Evolutionary conservation across 768 basidiomycete genomes (phyloP), one percentile per base, ranked within the genome.

Genomic region (Lentinula sp.): DNA sequence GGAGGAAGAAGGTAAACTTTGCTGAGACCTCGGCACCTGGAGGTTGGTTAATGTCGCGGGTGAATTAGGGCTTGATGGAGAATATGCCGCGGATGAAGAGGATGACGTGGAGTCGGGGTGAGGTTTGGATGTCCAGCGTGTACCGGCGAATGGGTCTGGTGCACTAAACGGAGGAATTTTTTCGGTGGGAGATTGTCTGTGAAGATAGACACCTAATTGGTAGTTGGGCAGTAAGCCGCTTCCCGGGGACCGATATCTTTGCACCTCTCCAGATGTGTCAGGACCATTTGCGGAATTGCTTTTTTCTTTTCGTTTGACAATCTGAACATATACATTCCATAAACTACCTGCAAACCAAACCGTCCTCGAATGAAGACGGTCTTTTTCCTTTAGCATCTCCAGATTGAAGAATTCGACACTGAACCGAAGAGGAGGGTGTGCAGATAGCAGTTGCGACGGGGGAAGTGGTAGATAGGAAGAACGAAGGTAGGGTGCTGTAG

Each of bases 371-470:
- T 95, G 86, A 55, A 91, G 72, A 15, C 93, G 80, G 55, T 85
- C 84, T 74, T 95, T 96, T 74, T 96, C 94, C 61, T 86, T 88
- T 42, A 97, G 78, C 37, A 78, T 74, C 62, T 90, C 87, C 18
- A 93, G 80, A 67, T 89, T 88, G 88, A 91, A 95, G 69, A 96
- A 96, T 72, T 96, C 94, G 56, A 93, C 91, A 8, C 84, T 84
- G 69, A 96, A 93, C 21, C 94, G 83, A 73, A 80, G 90, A 0
- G 95, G 95, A 49, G 89, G 86, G 67, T 85, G 84, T n/a, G 82
- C 77, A 0, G 87, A 81, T 87, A 88, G 92, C 18, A 37, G 53
- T 37, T 55, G 37, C 15, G 35, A 11, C 10, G 37, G 53, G 37
- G 35, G 37, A 5, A 55, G n/a, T 10, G 21, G 11, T 6, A 53